phyloP scores from a whole-genome alignment of 176 grass and related monocot species.

The Musa beccarii region DNA sequence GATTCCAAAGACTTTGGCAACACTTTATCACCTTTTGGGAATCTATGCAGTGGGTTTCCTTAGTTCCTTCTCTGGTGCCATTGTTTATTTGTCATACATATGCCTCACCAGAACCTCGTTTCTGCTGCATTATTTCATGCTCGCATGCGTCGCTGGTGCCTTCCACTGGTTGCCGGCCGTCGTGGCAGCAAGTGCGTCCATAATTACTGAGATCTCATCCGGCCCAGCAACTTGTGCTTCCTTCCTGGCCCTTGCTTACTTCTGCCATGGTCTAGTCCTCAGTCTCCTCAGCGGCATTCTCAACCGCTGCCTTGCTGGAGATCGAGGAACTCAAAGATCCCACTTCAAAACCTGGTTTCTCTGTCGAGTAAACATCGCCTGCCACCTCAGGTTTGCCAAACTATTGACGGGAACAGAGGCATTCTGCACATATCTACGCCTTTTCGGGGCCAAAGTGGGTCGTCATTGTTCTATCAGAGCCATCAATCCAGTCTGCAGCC shows the following conservation, averaged over 20 bases:
- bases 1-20: conserved; percentile 6
- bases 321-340: conserved; percentile 7
- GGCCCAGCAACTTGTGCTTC: conserved; percentile 30
- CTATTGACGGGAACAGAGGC: conserved; percentile 62
- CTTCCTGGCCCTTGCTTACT: conserved; percentile 32
- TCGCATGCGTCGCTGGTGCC: conserved; percentile 46
- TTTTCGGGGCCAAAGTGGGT: conserved; percentile 58
- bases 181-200: conserved; percentile 36
- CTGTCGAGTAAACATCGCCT: conserved; percentile 28
- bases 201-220: conserved; percentile 22
- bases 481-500: conserved; percentile 43
- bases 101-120: conserved; percentile 20
- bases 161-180: conserved; percentile 60
- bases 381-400: conserved; percentile 60
- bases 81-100: conserved; percentile 38
- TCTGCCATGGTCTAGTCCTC: conserved; percentile 43
- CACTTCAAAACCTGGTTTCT: conserved; percentile 28
- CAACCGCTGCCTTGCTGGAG: conserved; percentile 25
- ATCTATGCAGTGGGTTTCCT: conserved; percentile 54
- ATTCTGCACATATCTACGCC: conserved; percentile 57
- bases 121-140: conserved; percentile 38
- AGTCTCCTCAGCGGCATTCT: conserved; percentile 30
- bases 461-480: conserved; percentile 59
- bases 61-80: conserved; percentile 41
- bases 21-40: conserved; percentile 41